Conservation (phyloP, 495 filamentous ascomycete species). For the Poronia punctata region DNA sequence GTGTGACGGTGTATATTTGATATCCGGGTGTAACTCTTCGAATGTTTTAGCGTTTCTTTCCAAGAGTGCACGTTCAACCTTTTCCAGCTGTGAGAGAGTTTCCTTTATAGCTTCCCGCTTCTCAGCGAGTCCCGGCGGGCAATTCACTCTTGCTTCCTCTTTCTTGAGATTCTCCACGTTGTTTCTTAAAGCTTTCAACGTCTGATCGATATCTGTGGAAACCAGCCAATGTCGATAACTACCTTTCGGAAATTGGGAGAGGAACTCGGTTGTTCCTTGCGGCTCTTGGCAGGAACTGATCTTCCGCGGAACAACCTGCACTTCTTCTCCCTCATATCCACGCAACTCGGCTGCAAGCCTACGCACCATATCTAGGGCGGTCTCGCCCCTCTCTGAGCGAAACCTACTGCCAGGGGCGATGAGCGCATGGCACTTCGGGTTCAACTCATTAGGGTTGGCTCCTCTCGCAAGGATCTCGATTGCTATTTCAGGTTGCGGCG, state of each 20-base stretch:
- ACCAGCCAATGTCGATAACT: slow-evolving; percentile 49
- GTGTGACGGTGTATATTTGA: slow-evolving; percentile 10
- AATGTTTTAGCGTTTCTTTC: slow-evolving; percentile 58
- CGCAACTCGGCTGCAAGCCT: slow-evolving; percentile 41
- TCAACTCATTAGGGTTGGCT: slow-evolving; percentile 50
- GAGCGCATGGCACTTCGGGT: too few relatives aligned
- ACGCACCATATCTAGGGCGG: slow-evolving; percentile 51
- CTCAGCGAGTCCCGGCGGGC: slow-evolving; percentile 33
- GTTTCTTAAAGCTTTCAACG: slow-evolving; percentile 7
- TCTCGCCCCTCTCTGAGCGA: slow-evolving; percentile 24
- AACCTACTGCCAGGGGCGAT: too few relatives aligned
- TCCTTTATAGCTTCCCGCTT: slow-evolving; percentile 46
- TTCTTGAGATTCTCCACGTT: slow-evolving; percentile 25
- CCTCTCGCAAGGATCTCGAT: slow-evolving; percentile 52
- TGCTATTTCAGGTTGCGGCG: slow-evolving; percentile 43
- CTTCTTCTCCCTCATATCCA: slow-evolving; percentile 31
- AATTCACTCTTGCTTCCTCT: slow-evolving; percentile 14
- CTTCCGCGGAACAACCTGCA: background rate
- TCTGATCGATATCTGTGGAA: slow-evolving; percentile 25
- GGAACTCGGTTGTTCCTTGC: slow-evolving; percentile 27
- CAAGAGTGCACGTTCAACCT: slow-evolving; percentile 46
- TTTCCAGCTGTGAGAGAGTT: slow-evolving; percentile 43
- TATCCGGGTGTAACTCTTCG: slow-evolving; percentile 53
- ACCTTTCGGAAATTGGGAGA: slow-evolving; percentile 35
- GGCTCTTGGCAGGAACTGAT: too few relatives aligned